Evolutionary conservation across 768 basidiomycete species (phyloP).

Genomic region (Coprinopsis cinerea): DNA sequence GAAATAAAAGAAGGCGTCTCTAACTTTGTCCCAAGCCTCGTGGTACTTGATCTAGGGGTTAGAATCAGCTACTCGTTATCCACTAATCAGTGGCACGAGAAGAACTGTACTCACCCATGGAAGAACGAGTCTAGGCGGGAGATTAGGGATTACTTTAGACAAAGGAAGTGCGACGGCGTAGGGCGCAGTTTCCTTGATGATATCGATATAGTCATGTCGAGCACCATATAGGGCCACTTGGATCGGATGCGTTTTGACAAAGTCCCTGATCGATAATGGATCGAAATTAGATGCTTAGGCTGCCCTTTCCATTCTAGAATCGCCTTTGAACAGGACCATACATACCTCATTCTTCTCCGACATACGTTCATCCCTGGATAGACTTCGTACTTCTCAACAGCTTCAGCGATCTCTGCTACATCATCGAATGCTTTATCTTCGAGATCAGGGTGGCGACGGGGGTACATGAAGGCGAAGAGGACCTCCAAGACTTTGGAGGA

Average conservation of each 20-base stretch:
- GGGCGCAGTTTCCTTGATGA: background rate
- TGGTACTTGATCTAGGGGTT: no score
- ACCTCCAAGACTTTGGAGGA: constrained; percentile 16
- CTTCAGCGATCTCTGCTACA: constrained; percentile 19
- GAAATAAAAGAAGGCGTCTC: no score
- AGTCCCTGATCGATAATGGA: background rate
- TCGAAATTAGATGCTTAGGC: background rate
- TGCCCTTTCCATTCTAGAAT: no score
- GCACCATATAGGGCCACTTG: background rate
- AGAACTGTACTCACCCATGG: no score
- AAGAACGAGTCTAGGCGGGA: background rate
- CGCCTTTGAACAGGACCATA: background rate
- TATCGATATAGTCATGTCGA: constrained; percentile 1
- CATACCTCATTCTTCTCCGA: constrained; percentile 18
- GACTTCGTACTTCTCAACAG: constrained; percentile 24
- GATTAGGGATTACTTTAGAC: background rate
- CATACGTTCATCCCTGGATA: constrained; percentile 22
- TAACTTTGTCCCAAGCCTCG: no score
- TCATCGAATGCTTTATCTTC: constrained; percentile 12
- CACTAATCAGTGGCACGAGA: no score
- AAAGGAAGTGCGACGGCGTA: background rate
- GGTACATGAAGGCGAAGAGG: constrained; percentile 25
- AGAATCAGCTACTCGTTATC: no score
- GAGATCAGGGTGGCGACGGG: constrained; percentile 18
- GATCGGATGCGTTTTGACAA: background rate